phyloP scores from a whole-genome alignment of 2,329 filamentous ascomycete genomes.

The Pseudogymnoascus sp. region DNA sequence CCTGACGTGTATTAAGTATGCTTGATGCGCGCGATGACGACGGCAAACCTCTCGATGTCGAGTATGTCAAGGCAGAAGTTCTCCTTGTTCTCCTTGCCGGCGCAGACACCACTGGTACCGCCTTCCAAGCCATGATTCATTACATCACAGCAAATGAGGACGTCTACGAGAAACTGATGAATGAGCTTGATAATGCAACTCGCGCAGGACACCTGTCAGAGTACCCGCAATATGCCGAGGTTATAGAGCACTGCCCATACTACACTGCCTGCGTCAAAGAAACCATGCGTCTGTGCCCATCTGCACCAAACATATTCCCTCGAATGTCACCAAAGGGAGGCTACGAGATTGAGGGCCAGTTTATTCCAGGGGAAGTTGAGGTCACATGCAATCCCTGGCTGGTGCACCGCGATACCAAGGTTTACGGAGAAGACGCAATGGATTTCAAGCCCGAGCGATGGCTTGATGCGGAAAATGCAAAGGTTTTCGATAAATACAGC shows the following conservation, averaged over 20 bases:
- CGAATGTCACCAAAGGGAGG: slow-evolving; percentile 33
- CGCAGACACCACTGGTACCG: slow-evolving; percentile 44
- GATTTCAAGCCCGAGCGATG: slow-evolving; percentile 43
- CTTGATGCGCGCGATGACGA: slow-evolving; percentile 30
- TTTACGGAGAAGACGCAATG: slow-evolving; percentile 37
- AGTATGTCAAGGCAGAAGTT: slow-evolving; percentile 21
- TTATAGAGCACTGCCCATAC: slow-evolving; percentile 35
- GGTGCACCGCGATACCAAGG: slow-evolving; percentile 35
- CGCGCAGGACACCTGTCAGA: slow-evolving; percentile 28
- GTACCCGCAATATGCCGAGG: slow-evolving; percentile 36
- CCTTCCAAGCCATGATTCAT: slow-evolving; percentile 39
- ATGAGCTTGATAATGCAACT: slow-evolving; percentile 35
- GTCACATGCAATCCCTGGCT: slow-evolving; percentile 40
- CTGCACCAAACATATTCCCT: slow-evolving; percentile 43
- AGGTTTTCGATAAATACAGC: slow-evolving; percentile 38
- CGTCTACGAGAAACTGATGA: slow-evolving; percentile 39
- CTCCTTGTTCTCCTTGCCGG: slow-evolving; percentile 36
- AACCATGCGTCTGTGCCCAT: slow-evolving; percentile 41
- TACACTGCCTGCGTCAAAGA: slow-evolving; percentile 44
- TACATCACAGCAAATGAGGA: slow-evolving; percentile 33
- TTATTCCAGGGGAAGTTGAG: slow-evolving; percentile 29
- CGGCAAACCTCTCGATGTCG: slow-evolving; percentile 15
- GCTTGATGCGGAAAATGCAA: slow-evolving; percentile 34
- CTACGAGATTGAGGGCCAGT: slow-evolving; percentile 12
- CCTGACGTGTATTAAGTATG: slow-evolving; percentile 20